Conservation (phyloP, 768 basidiomycete species). For the Mycena maculata region DNA sequence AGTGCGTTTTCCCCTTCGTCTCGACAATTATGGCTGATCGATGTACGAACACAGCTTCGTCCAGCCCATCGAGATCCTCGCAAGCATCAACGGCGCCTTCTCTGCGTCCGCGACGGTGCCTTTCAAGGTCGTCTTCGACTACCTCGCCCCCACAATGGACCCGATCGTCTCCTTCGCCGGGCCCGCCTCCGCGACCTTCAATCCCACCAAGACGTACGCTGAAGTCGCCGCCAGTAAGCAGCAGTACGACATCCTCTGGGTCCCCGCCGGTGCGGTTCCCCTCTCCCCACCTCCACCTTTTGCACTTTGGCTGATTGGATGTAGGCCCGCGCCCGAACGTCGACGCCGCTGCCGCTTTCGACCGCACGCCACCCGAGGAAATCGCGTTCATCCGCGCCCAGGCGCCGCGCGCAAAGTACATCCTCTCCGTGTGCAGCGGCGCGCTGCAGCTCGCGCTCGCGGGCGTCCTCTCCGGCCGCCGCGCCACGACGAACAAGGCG, state of each 20-base stretch:
- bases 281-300: too few relatives aligned
- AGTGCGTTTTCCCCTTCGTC: background rate
- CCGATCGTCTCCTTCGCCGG: constrained; percentile 32
- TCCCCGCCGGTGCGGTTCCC: constrained; percentile 35
- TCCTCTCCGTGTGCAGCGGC: constrained; percentile 47
- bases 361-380: constrained; percentile 35
- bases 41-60: constrained; percentile 28
- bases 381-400: constrained; percentile 41
- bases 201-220: constrained; percentile 39
- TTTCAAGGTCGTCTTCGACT: constrained; percentile 35
- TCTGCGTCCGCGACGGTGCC: constrained; percentile 9
- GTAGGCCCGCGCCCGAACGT: constrained; percentile 33
- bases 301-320: too few relatives aligned
- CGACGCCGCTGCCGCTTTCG: constrained; percentile 17
- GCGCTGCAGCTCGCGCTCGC: constrained; percentile 44
- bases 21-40: background rate
- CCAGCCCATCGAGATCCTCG: constrained; percentile 36
- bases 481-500: constrained; percentile 51
- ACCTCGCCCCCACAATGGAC: constrained; percentile 35
- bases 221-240: constrained; percentile 30
- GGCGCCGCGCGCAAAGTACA: constrained; percentile 43
- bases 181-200: constrained; percentile 26
- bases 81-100: constrained; percentile 25
- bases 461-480: constrained; percentile 44
- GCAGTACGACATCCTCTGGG: constrained; percentile 43